A percentile compares a stretch with the other conserved stretches of the same genome.
phyloP scores from a whole-genome alignment of 1,284 basidiomycete genomes.

The Wallemia ichthyophaga region DNA sequence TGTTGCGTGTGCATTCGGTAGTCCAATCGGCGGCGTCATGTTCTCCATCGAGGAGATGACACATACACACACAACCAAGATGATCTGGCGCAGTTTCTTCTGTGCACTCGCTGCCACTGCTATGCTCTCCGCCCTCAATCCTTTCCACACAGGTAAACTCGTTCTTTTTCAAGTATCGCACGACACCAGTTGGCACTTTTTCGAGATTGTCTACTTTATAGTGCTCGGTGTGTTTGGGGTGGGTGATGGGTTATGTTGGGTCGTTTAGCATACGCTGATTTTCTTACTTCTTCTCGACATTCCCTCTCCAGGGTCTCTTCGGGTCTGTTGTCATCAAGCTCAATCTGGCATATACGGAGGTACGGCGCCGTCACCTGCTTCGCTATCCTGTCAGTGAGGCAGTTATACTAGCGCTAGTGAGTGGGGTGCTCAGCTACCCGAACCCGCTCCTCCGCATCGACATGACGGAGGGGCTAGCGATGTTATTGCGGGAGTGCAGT shows the following conservation, averaged over 20 bases:
- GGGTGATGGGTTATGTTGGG: constrained; percentile 13
- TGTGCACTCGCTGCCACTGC: constrained; percentile 91
- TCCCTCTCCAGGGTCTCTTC: constrained; percentile 45
- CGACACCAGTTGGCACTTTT: constrained; percentile 94
- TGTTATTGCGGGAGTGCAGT: constrained; percentile 88
- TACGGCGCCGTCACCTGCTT: constrained; percentile 62
- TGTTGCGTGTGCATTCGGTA: constrained; percentile 88
- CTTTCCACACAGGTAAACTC: constrained; percentile 88
- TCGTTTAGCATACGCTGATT: too few relatives aligned
- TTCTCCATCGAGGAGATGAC: constrained; percentile 84
- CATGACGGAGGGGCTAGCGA: constrained; percentile 93
- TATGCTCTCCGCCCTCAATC: constrained; percentile 86
- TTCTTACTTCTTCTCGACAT: background rate
- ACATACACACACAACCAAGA: constrained; percentile 77
- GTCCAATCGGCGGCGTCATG: constrained; percentile 85
- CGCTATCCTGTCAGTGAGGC: constrained; percentile 68
- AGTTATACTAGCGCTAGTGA: constrained; percentile 52
- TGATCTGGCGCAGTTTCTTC: constrained; percentile 94
- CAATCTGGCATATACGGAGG: constrained; percentile 77
- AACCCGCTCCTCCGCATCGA: constrained; percentile 88
- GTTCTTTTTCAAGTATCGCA: constrained; percentile 96
- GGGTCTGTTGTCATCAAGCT: constrained; percentile 92
- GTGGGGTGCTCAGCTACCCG: constrained; percentile 71
- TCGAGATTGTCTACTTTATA: constrained; percentile 84
- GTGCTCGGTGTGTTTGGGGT: constrained; percentile 87